Evolutionary conservation across 805 yeast genomes (phyloP), one percentile per base, ranked within the genome.

Genomic region (Hanseniaspora hatyaiensis): DNA sequence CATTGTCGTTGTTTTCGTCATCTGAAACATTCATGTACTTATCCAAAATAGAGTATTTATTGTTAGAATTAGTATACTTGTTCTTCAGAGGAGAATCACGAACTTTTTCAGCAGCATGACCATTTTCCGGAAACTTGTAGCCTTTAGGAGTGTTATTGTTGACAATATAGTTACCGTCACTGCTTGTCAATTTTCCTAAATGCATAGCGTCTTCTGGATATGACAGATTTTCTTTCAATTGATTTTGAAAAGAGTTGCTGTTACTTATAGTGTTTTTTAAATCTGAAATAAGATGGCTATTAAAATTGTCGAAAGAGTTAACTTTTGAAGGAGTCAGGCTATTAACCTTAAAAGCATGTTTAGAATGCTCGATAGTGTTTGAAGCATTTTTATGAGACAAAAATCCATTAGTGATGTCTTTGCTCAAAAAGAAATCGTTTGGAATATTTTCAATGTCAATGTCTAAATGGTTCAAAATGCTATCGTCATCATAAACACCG

Each of bases 1-100:
- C 29, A n/a, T 22, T 3, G 5, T 32, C 40, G 19, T 34, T 41
- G 2, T 44, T 36, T 4, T 44, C 41, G 11, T 43, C 47, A 13
- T 44, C 48, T 11, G 41, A 36, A 6, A 29, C 41, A 29, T 44
- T 28, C 12, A 44, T 36, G 13, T 44, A 44, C 18, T 36, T 44
- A n/a, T 44, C 41, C 18, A 44, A 22, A 9, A 44, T 30, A 8
- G 36, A 36, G 22, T 34, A 36, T n/a, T 36, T 44, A n/a, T 34
- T 22, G 15, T 19, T 29, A n/a, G 29, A 26, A 26, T 24, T 13
- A 8, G 19, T 12, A 12, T 22, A 11, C n/a, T 34, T 34, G 8
- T 12, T 37, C 31, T 20, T 45, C 22, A 38, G 31, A 22, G 42
- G 49, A 4, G 42, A 37, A 6, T 12, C 36, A n/a, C 34, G 12